Conservation (phyloP, 2,329 filamentous ascomycete species). For the Gaeumannomyces tritici region DNA sequence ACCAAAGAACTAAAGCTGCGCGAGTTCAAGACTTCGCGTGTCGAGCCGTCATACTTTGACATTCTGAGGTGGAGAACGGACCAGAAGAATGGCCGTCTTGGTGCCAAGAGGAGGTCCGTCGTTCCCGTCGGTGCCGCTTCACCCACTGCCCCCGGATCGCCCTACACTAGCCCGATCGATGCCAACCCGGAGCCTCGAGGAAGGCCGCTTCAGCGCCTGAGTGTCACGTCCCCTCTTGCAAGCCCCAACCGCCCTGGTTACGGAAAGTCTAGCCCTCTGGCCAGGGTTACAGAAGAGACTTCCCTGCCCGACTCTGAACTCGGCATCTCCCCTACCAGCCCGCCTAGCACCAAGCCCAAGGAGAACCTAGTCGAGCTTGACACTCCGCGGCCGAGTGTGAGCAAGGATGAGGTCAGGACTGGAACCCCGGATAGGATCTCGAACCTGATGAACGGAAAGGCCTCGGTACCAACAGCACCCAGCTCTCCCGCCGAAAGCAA, state of each 20-base stretch:
- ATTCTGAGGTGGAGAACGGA: conserved; percentile 93
- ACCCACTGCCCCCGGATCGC: conserved; percentile 34
- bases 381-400: conserved; percentile 35
- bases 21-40: conserved; percentile 80
- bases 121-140: conserved; percentile 30
- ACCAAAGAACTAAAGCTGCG: conserved; percentile 82
- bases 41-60: conserved; percentile 89
- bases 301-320: conserved; percentile 22
- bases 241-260: conserved; percentile 58
- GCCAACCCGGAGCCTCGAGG: conserved; percentile 51
- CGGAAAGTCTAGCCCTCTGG: conserved; percentile 62
- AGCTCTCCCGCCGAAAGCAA: conserved; percentile 11
- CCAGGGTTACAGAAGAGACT: conserved; percentile 64
- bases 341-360: conserved; percentile 25
- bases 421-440: conserved; percentile 14
- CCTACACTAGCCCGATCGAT: conserved; percentile 57
- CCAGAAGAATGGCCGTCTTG: conserved; percentile 76
- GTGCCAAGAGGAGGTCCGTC: conserved; percentile 42
- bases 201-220: conserved; percentile 61
- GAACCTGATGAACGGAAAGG: conserved; percentile 20
- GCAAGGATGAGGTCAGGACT: conserved; percentile 9
- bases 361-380: conserved; percentile 47
- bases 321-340: conserved; percentile 4
- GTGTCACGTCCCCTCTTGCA: conserved; percentile 49
- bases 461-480: conserved; percentile 1